Conservation (phyloP, 805 yeast species). For the Barnettozyma sucrosica region DNA sequence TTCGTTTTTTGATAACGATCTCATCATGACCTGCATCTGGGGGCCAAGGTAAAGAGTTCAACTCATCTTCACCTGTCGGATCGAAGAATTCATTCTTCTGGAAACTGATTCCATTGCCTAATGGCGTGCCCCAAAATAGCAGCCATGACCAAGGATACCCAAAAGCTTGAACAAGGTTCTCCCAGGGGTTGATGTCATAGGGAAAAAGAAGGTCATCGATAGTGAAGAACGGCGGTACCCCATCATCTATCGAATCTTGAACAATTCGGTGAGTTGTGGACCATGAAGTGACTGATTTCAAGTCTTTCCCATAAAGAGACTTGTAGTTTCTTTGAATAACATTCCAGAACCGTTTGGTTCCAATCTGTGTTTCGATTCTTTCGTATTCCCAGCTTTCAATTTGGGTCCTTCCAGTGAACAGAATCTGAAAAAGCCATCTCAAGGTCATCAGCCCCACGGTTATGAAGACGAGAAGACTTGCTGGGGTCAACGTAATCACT, state of each 20-base stretch:
- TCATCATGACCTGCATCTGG: conserved; percentile 68
- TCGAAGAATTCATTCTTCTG: conserved; percentile 47
- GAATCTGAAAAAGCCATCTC: conserved; percentile 53
- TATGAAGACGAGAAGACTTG: conserved; percentile 53
- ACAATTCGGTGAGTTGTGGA: conserved; percentile 13
- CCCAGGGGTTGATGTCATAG: conserved; percentile 61
- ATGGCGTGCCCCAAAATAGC: conserved; percentile 64
- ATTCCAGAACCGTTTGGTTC: conserved; percentile 48
- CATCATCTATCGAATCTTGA: conserved; percentile 10
- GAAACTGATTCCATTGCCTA: conserved; percentile 54
- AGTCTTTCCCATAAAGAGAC: conserved; percentile 19
- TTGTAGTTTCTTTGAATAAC: conserved; percentile 41
- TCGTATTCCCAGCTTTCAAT: conserved; percentile 93
- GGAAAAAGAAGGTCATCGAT: conserved; percentile 76
- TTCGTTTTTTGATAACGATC: neutral
- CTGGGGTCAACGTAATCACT: conserved; percentile 47
- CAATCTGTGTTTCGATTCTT: conserved; percentile 62
- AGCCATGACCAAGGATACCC: conserved; percentile 66
- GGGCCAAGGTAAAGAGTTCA: conserved; percentile 83
- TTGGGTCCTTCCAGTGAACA: conserved; percentile 70
- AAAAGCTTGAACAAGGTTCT: conserved; percentile 45
- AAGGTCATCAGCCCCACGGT: conserved; percentile 54
- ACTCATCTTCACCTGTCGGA: conserved; percentile 38
- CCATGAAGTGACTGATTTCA: conserved; percentile 19
- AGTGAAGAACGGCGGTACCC: conserved; percentile 30